phyloP scores from a whole-genome alignment of 148 eudicot genomes.

The Cornus florida region DNA sequence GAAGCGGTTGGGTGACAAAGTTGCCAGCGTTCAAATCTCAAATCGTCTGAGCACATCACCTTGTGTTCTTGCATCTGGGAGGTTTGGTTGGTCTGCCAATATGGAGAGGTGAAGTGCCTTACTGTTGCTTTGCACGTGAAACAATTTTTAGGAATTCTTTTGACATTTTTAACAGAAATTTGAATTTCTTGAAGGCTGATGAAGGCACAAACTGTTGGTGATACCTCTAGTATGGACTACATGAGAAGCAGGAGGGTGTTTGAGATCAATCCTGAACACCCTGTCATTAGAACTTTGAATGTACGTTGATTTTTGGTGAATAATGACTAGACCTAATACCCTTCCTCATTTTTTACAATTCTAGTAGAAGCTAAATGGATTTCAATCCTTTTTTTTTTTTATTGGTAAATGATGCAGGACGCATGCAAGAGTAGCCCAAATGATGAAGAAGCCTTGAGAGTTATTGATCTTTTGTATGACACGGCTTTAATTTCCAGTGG shows the following conservation, averaged over 20 bases:
- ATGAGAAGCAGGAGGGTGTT: slow-evolving; percentile 88
- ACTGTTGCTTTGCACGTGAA: not conserved
- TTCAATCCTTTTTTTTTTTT: not conserved
- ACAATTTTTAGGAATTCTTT: not conserved
- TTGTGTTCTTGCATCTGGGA: slow-evolving; percentile 90
- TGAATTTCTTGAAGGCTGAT: slow-evolving; percentile 65
- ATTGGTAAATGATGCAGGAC: slow-evolving; percentile 42
- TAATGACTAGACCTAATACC: not conserved
- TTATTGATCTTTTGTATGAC: slow-evolving; percentile 88
- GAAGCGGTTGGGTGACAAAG: slow-evolving; percentile 84
- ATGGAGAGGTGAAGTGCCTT: slow-evolving; percentile 79
- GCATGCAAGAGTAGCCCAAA: slow-evolving; percentile 60
- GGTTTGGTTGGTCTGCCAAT: slow-evolving; percentile 96
- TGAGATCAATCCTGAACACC: slow-evolving; percentile 88
- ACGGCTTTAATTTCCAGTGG: slow-evolving; percentile 88
- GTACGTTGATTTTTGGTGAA: slow-evolving; percentile 39
- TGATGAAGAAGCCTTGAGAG: slow-evolving; percentile 83
- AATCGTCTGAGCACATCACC: slow-evolving; percentile 87
- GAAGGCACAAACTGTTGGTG: slow-evolving; percentile 79
- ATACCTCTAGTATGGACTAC: slow-evolving; percentile 62
- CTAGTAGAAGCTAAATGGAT: not conserved
- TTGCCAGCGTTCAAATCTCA: slow-evolving; percentile 90
- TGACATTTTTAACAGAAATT: not conserved
- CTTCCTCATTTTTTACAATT: not conserved
- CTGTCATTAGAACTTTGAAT: slow-evolving; percentile 71